Conservation (phyloP, 2,329 filamentous ascomycete species). For the Xylariaceae sp. region DNA sequence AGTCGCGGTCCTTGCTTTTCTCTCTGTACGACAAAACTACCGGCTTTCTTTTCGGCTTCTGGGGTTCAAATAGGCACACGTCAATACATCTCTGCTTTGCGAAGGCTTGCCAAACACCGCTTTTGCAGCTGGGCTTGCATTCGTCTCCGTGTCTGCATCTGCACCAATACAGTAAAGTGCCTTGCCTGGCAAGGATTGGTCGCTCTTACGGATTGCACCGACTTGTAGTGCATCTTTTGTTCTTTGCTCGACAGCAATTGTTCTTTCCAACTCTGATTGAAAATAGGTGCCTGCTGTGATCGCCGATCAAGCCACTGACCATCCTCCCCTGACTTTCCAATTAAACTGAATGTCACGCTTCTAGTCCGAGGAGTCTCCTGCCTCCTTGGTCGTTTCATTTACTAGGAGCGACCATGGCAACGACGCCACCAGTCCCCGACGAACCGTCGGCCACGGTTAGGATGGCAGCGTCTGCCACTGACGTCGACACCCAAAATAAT, state of each 20-base stretch:
- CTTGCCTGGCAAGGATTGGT: conserved; percentile 10
- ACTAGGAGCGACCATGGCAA: conserved; percentile 27
- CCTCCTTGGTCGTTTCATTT: conserved; percentile 35
- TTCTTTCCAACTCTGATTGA: conserved; percentile 3
- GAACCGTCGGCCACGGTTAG: conserved; percentile 46
- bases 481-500: conserved; percentile 46
- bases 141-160: conserved; percentile 10
- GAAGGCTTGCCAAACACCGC: neutral
- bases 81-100: conserved; percentile 4
- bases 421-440: conserved; percentile 29
- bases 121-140: conserved; percentile 25
- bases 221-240: neutral
- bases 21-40: too few species aligned
- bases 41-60: neutral
- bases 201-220: conserved; percentile 5
- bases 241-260: conserved; percentile 6
- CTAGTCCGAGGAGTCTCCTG: conserved; percentile 39
- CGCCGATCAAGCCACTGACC: too few species aligned
- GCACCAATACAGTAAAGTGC: conserved; percentile 4
- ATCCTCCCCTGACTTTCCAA: conserved; percentile 27
- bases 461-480: conserved; percentile 53
- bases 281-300: too few species aligned
- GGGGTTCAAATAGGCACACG: neutral
- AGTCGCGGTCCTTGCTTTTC: neutral
- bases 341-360: conserved; percentile 40